Evolutionary conservation across 2,329 filamentous ascomycete species (phyloP).

Genomic region (Polychaeton citri): DNA sequence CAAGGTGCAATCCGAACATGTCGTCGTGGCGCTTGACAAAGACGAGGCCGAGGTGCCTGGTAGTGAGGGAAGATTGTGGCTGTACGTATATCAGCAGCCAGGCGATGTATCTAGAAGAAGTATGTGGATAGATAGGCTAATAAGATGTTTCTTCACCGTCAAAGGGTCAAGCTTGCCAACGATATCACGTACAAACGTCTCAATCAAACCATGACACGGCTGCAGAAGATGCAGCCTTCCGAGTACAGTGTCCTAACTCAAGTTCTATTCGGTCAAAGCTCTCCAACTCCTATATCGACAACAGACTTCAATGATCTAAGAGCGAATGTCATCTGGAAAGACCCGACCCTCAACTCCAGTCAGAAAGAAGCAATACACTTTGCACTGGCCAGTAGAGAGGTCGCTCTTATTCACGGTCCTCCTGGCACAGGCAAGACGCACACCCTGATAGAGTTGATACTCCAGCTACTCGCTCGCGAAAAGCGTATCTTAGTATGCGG

Average conservation of each 20-base stretch:
- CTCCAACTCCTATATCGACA: constrained; percentile 34
- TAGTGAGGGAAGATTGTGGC: constrained; percentile 42
- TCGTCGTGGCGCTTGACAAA: constrained; percentile 59
- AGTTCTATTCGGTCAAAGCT: constrained; percentile 46
- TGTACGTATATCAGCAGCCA: constrained; percentile 33
- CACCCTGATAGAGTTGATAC: constrained; percentile 84
- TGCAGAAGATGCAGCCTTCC: constrained; percentile 42
- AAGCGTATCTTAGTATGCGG: constrained; percentile 82
- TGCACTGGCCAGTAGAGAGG: constrained; percentile 64
- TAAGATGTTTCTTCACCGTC: constrained; percentile 9
- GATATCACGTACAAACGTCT: constrained; percentile 54
- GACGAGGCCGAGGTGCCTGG: constrained; percentile 42
- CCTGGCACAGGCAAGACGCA: constrained; percentile 96
- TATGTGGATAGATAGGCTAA: constrained; percentile 18
- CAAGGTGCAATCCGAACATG: constrained; percentile 42
- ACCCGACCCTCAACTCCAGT: constrained; percentile 45
- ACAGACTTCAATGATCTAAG: constrained; percentile 25
- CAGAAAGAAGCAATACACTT: constrained; percentile 60
- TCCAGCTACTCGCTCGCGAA: constrained; percentile 67
- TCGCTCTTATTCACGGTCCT: constrained; percentile 86
- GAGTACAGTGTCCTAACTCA: constrained; percentile 46
- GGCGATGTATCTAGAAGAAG: constrained; percentile 1
- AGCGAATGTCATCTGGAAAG: constrained; percentile 37
- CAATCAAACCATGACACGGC: constrained; percentile 48
- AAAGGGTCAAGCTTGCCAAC: constrained; percentile 52